Base-by-base conservation (phyloP, 1,284 basidiomycete species). In the Pyrrhoderma lamaoense region DNA sequence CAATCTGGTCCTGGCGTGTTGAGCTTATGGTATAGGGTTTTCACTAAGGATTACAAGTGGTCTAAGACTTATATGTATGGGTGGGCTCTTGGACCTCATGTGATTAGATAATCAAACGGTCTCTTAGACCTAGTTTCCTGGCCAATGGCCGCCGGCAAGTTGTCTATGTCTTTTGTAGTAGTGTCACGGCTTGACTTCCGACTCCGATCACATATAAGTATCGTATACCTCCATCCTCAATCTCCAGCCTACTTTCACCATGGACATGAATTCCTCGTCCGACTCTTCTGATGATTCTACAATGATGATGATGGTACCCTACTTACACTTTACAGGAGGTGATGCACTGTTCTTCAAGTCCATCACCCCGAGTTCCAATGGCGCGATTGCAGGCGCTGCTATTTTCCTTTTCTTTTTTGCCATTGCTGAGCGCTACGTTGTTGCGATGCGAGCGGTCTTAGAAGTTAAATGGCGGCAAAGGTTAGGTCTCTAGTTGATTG, bases 341-440 rank as follows among this genome's bases (percentile, higher is more conserved):
- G 85, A 88, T 57, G 67, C 70, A 43, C 71, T 93, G 3, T 75
- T 80, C 65, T 90, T 92, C 70, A 61, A 77, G 56, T 67, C 73
- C 1, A 88, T 85, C 81, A 68, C 67, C 2, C 89, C 90, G 0
- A 71, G 70, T 0, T 80, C 82, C 0, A 59, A 70, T 9, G 87
- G 85, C 25, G 80, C 83, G 0, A 75, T 89, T 23, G 78, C 76
- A 14, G 89, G 85, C 2, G 85, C 87, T 42, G 86, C 81, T 62
- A 72, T 92, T 52, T 82, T 75, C 0, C 70, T 93, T 19, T 71
- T 85, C 59, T 42, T 81, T 21, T 67, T 92, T 25, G 79, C 79
- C 5, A 62, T 90, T 3, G 65, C 87, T 34, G 87, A 90, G 52
- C 71, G 89, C 53, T 81, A 77, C 67, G 62, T 91, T 36, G 65